Evolutionary conservation across 805 yeast species (phyloP), one percentile per base, ranked within the genome.

Genomic region (Nakazawaea pomicola): DNA sequence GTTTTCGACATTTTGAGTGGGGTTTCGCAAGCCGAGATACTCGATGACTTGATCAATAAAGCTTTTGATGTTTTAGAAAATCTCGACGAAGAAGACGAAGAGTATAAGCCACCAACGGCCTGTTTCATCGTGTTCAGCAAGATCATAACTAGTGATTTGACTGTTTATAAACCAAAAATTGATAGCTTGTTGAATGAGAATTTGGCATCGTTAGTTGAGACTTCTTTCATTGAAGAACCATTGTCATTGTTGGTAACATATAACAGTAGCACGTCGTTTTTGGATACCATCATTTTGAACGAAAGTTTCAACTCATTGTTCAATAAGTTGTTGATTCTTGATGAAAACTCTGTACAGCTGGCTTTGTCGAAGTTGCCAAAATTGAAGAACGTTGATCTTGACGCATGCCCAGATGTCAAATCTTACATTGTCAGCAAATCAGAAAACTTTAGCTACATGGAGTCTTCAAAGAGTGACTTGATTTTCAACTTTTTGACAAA

Each of bases 231-330:
- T 36, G 65, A 60, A 4, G 34, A 40, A 8, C 65, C 69, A 2
- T 47, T 70, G 11, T 38, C 47, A 1, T 45, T 70, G 3, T 41
- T 74, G 31, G 46, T 54, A 2, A 40, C 49, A 6, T 68, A 62
- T 38, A 46, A 71, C 14, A 52, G 57, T 15, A 54, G 61, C 11
- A 38, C 40, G 1, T 29, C 6, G 5, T 41, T 56, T 2, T 46
- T 51, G 12, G 48, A 54, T 3, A 45, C 48, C 4, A 43, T 40
- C 1, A 28, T 51, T 0, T 44, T 56, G 20, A 43, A 57, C 19
- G 64, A 60, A n/a, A 34, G 56, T 12, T 54, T 71, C 29, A 62
- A 65, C 43, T 63, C 61, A 29, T 48, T 57, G 20, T 67, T 51
- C 43, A 35, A 52, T n/a, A 67, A 64, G 29, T 38, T 67, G 4